phyloP scores from a whole-genome alignment of 2,329 filamentous ascomycete genomes.

The Diaporthe aspalathi region DNA sequence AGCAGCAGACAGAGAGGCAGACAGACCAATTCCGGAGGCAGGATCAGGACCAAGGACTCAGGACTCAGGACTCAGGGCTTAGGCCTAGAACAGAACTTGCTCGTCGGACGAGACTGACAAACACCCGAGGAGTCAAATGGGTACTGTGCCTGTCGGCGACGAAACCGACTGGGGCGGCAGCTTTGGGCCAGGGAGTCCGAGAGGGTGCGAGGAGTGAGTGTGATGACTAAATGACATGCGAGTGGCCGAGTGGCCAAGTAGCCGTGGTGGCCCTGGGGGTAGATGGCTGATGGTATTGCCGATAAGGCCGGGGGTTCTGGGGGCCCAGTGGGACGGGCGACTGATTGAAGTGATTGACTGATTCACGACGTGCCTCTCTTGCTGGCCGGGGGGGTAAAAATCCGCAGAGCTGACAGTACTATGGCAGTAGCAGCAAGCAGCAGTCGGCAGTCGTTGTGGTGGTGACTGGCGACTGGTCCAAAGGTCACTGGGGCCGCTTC shows the following conservation, averaged over 20 bases:
- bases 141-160: slow-evolving; percentile 10
- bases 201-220: slow-evolving; percentile 1
- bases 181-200: slow-evolving; percentile 11
- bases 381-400: not conserved
- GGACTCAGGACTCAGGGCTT: not conserved
- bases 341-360: not conserved
- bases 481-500: slow-evolving; percentile 19
- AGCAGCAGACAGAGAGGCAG: not conserved
- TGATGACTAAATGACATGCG: slow-evolving; percentile 37
- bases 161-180: not conserved
- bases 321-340: not conserved
- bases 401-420: not conserved
- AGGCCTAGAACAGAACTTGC: not conserved
- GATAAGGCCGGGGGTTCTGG: slow-evolving; percentile 8
- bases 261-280: not conserved
- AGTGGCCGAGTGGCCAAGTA: not conserved
- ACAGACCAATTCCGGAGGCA: not conserved
- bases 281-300: slow-evolving; percentile 23
- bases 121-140: slow-evolving; percentile 6
- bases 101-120: not conserved
- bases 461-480: slow-evolving; percentile 22
- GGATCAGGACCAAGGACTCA: not conserved
- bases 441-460: slow-evolving; percentile 12
- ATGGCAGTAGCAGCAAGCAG: not conserved
- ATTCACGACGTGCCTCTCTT: not conserved